phyloP scores from a whole-genome alignment of 83 land plant species.

The Diphasiastrum complanatum region DNA sequence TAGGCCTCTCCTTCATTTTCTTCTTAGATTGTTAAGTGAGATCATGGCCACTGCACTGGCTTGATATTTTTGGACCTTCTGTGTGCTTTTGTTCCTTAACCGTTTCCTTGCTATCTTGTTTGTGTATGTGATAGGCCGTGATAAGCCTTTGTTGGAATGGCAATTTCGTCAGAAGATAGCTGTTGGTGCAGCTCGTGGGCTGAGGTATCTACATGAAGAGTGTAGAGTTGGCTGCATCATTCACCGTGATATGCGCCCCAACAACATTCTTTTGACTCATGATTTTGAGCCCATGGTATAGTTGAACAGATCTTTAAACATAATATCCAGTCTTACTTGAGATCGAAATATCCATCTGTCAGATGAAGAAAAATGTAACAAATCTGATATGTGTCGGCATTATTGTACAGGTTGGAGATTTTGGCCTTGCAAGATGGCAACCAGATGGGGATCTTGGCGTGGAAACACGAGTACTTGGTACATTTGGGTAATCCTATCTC shows the following conservation, averaged over 20 bases:
- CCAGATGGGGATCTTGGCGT: conserved; percentile 63
- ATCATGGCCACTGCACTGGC: too few species aligned
- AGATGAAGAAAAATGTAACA: background rate
- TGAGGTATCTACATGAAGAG: conserved; percentile 83
- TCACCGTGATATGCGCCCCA: conserved; percentile 84
- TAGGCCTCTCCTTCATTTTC: background rate
- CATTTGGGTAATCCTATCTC: conserved; percentile 49
- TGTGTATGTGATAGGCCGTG: conserved; percentile 33
- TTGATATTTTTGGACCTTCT: too few species aligned
- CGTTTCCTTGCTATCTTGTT: background rate
- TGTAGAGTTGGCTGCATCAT: conserved; percentile 90
- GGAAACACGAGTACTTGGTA: conserved; percentile 78
- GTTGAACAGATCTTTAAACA: background rate
- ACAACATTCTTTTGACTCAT: conserved; percentile 82
- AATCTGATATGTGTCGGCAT: background rate
- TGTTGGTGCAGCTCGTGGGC: conserved; percentile 75
- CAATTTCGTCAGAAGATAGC: conserved; percentile 67
- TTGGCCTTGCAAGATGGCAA: conserved; percentile 89
- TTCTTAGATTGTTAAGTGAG: too few species aligned
- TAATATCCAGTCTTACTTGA: too few species aligned
- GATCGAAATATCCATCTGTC: background rate
- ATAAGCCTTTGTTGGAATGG: conserved; percentile 52
- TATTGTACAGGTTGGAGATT: conserved; percentile 66
- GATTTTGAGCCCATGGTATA: conserved; percentile 83
- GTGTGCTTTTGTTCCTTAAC: too few species aligned